Conservation (phyloP, 371 early-diverging fungal genomes). For the Blastocladiella emersonii region DNA sequence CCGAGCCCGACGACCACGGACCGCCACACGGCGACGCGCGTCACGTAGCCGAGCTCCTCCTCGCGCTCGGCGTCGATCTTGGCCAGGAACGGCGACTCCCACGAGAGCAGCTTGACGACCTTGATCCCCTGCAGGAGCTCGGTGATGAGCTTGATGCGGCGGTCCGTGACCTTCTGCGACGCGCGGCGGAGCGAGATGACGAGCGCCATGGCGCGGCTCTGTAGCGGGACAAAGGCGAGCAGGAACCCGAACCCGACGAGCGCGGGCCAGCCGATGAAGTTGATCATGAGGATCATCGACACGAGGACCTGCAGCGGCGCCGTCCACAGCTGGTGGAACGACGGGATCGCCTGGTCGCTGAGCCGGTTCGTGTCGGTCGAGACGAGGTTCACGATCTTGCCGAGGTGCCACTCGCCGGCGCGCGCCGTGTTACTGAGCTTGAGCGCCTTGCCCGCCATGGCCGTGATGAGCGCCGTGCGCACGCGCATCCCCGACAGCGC, state of each 20-base stretch:
- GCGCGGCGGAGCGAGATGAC: not conserved
- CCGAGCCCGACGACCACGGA: conserved; percentile 1
- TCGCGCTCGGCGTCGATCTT: conserved; percentile 12
- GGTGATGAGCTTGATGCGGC: conserved; percentile 47
- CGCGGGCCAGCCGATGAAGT: conserved; percentile 47
- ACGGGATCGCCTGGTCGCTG: conserved; percentile 7
- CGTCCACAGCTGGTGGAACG: conserved; percentile 16
- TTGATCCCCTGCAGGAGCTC: conserved; percentile 31
- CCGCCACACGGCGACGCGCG: not conserved
- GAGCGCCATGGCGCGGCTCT: not conserved
- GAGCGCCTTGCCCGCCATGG: conserved; percentile 46
- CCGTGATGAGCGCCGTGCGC: conserved; percentile 33
- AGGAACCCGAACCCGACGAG: conserved; percentile 36
- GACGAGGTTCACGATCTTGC: conserved; percentile 70
- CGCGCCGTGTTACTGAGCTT: conserved; percentile 32
- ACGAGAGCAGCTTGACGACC: conserved; percentile 31
- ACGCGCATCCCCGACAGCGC: conserved; percentile 26
- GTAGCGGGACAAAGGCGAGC: not conserved
- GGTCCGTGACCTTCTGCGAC: conserved; percentile 28
- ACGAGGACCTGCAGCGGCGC: not conserved
- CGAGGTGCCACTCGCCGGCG: conserved; percentile 23
- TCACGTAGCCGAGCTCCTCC: conserved; percentile 11
- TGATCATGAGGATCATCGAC: conserved; percentile 16
- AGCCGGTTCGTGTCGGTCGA: conserved; percentile 67
- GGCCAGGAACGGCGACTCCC: conserved; percentile 20